Evolutionary conservation across 1,139 yeast species (phyloP), one percentile per base, ranked within the genome.

Genomic region (Geotrichum cucujoidarum): DNA sequence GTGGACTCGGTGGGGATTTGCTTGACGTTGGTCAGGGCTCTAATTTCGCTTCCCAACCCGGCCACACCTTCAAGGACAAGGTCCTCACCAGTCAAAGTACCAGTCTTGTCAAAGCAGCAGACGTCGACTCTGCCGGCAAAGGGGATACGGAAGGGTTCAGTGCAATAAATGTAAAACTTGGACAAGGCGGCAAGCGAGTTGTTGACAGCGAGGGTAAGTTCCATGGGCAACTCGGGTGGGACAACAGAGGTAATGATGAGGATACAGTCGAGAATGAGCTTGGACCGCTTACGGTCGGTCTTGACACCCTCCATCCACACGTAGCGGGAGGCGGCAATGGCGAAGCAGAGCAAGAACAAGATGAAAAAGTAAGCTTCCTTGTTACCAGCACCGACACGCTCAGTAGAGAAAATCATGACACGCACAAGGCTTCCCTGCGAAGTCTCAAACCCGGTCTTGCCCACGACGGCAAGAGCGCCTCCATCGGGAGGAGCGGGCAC

Each of bases 191-290:
- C 80, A 63, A 92, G 75, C 8, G 97, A 90, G 39, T 88, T 76
- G 68, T 92, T 92, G 38, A 92, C 98, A 52, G 98, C 98, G 90
- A 92, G 84, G 27, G 98, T 92, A 60, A 92, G 78, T 73, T 92
- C 98, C 98, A 92, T 94, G 47, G 99, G 99, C 58, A 92, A 77
- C 71, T 92, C 99, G 46, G 99, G 98, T 38, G 99, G 99, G 39
- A 92, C 99, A 57, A 92, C 99, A 43, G 97, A 90, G 18, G 99
- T 92, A 59, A 92, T 78, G 60, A 92, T 94, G 64, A 92, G 79
- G 57, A 92, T 85, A 81, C 98, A 94, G 69, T 92, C 97, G 64
- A 92, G 77, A 58, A 92, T 83, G 64, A 92, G 78, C 70, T 92
- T 92, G 49, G 95, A 86, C 68, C 92, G 95, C 60, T 87, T 80